Evolutionary conservation across 2,329 filamentous ascomycete species (phyloP), one percentile per base, ranked within the genome.

Genomic region (Colletotrichum sp.): DNA sequence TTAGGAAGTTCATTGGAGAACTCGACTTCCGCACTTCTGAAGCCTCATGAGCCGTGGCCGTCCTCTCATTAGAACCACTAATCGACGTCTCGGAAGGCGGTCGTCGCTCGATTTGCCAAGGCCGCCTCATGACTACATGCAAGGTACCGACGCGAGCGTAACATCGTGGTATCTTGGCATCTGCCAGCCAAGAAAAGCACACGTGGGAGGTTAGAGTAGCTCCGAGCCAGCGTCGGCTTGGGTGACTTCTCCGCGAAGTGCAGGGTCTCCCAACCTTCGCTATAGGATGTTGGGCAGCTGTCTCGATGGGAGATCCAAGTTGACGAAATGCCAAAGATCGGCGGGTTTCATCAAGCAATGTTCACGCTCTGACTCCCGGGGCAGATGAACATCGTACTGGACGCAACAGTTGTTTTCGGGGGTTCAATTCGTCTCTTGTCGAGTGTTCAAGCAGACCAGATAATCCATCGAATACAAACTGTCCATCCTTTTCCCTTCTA

Each of bases 251-350:
- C 24, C 24, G 24, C 24, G 24, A 24, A 24, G 24, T 24, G 24
- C 24, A 24, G 24, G 24, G 24, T 24, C 24, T 24, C 24, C 24
- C 24, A 24, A 24, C 24, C 24, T 24, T 24, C 3, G 24, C 24
- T 24, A 24, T 4, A 24, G 12, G 12, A n/a, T 51, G n/a, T 51
- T n/a, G 11, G 11, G 18, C 12, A 21, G 2, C 21, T 51, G n/a
- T 12, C 11, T 51, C n/a, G 11, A n/a, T 3, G 12, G 43, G 6
- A 13, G 2, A 4, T 47, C 3, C 3, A 21, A 0, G 8, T 7
- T 47, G n/a, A 47, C n/a, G 1, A 13, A 12, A 21, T 21, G n/a
- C n/a, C 43, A 47, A 47, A 18, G 6, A n/a, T 21, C 11, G 43
- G 43, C 43, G 18, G 7, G 2, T 6, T 5, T 21, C 2, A 21